A percentile compares a stretch with the other conserved stretches of the same genome.
phyloP scores from a whole-genome alignment of 805 yeast genomes.

The Sugiyamaella chiloensis region DNA sequence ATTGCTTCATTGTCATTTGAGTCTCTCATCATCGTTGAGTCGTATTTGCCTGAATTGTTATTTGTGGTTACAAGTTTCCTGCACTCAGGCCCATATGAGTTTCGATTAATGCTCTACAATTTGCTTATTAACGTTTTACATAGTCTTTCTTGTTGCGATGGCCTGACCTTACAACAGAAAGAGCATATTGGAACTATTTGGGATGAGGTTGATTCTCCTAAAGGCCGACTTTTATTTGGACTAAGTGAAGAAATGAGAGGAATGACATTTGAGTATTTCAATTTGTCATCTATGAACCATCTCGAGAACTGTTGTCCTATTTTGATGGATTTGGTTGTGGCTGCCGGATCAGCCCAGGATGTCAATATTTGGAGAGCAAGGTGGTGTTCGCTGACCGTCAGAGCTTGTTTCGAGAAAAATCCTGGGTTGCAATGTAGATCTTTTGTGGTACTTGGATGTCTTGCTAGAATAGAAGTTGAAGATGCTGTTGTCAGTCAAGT shows the following conservation, averaged over 20 bases:
- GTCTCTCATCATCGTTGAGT: constrained; percentile 34
- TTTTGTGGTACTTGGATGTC: constrained; percentile 66
- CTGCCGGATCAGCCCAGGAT: constrained; percentile 23
- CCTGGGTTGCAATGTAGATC: constrained; percentile 36
- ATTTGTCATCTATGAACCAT: constrained; percentile 21
- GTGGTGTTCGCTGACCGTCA: constrained; percentile 24
- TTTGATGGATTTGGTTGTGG: constrained; percentile 22
- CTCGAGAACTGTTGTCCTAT: constrained; percentile 24
- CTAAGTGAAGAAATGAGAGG: constrained; percentile 23
- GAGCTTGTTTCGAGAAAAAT: constrained; percentile 43
- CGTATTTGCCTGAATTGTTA: constrained; percentile 61
- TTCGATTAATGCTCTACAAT: constrained; percentile 60
- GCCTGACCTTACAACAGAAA: constrained; percentile 41
- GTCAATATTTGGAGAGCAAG: constrained; percentile 28
- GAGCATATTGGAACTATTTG: constrained; percentile 44
- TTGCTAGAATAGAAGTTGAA: constrained; percentile 60
- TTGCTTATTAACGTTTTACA: constrained; percentile 66
- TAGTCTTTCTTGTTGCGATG: constrained; percentile 58
- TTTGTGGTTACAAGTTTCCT: constrained; percentile 60
- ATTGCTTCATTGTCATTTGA: constrained; percentile 69
- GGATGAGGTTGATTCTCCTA: constrained; percentile 23
- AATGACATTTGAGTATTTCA: constrained; percentile 20
- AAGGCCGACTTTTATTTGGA: constrained; percentile 27
- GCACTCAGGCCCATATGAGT: constrained; percentile 49
- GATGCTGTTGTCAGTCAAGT: constrained; percentile 48